Evolutionary conservation across 441 rosid species (phyloP), one percentile per base, ranked within the genome.

Genomic region (Populus hybrid): DNA sequence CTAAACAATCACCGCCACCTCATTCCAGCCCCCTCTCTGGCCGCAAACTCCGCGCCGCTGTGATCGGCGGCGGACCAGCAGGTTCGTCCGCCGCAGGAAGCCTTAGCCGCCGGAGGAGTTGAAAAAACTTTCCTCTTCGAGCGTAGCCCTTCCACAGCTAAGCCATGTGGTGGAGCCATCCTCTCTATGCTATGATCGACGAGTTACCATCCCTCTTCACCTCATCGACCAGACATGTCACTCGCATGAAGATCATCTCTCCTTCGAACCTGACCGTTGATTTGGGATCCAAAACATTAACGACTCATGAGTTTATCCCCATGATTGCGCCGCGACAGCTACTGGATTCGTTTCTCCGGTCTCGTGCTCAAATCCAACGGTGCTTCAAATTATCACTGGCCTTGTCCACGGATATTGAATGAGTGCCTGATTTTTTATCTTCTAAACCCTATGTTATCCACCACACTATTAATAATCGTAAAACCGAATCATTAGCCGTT

Each of bases 281-380:
- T 73, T 88, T 91, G 74, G 91, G 95, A 1, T 80, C 89, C 72
- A 86, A 88, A 66, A 83, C 91, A 19, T 85, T 89, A 7, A 82
- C 78, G 9, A 74, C 89, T 5, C 81, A 88, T 66, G 93, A 91
- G 77, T 89, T 73, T 76, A 91, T 91, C 70, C 91, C 88, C 69
- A 89, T 89, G 93, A n/a, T 87, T 89, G 80, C 89, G 91, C n/a
- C 90, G 92, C 50, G 93, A 91, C 53, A 89, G n/a, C n/a, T 91
- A 18, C 91, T 91, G 40, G 95, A 91, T 69, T 84, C 89, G 68
- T 89, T 88, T 86, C 91, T 89, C 82, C 89, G 89, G 40, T 72
- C 83, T 8, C 91, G 91, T 32, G 93, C 93, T 34, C 61, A 80
- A 30, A n/a, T 83, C 91, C 69, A 57, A 34, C 76, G 91, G 95